phyloP scores from a whole-genome alignment of 768 basidiomycete species.

The Hortiboletus flavorubellus region DNA sequence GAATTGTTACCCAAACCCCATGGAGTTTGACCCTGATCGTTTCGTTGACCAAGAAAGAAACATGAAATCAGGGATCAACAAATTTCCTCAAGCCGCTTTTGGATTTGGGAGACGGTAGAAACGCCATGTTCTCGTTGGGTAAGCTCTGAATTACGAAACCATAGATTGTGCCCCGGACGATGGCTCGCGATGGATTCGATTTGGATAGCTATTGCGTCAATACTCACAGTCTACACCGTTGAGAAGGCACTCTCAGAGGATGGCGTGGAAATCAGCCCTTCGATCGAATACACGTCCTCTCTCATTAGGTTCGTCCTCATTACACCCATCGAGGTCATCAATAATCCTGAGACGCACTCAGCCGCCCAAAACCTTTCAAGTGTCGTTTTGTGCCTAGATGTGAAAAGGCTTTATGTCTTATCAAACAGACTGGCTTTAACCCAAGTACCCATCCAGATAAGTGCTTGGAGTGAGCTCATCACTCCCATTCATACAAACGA shows the following conservation, averaged over 20 bases:
- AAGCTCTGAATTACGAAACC: neutral
- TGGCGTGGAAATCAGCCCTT: constrained; percentile 34
- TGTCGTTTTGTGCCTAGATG: constrained; percentile 38
- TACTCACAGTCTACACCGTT: constrained; percentile 40
- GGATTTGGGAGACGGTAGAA: constrained; percentile 41
- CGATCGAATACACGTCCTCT: constrained; percentile 34
- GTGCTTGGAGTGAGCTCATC: neutral
- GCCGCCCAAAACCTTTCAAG: constrained; percentile 41
- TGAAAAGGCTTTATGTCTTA: constrained; percentile 28
- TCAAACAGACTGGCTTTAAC: constrained; percentile 15
- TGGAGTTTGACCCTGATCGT: constrained; percentile 38
- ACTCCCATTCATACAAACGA: neutral
- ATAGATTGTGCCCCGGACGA: constrained; percentile 44
- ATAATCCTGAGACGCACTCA: constrained; percentile 10
- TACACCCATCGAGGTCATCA: neutral
- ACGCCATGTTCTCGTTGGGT: neutral
- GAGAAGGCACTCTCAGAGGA: constrained; percentile 32
- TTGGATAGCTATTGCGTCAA: constrained; percentile 41
- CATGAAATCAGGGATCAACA: constrained; percentile 30
- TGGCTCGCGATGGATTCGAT: constrained; percentile 42
- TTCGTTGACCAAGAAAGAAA: constrained; percentile 31
- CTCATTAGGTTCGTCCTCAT: constrained; percentile 33
- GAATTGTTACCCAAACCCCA: constrained; percentile 38
- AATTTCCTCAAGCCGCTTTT: constrained; percentile 37
- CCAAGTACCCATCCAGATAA: neutral